These are phyloP conservation scores for Torulaspora microellipsoides DNA, from an alignment of 805 yeast genomes.

Conservation along the genomic window DNA sequence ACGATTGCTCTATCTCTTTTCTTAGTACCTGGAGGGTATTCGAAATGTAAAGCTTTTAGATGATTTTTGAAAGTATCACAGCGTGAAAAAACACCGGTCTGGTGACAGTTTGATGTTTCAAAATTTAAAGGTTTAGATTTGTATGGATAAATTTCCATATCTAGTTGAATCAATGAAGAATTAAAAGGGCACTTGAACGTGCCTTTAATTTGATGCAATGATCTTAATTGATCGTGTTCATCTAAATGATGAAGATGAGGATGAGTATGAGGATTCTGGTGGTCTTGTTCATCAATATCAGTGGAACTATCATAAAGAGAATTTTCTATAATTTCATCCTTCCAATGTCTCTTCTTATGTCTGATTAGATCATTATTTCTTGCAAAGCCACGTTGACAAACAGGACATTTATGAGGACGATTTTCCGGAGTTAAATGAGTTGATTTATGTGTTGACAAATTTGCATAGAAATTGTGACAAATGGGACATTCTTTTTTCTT, in stretches of 20 bases:
- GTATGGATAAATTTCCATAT: constrained; percentile 30
- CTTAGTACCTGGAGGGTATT: constrained; percentile 81
- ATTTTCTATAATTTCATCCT: constrained; percentile 40
- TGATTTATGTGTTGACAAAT: constrained; percentile 77
- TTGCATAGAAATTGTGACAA: constrained; percentile 64
- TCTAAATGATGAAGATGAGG: constrained; percentile 3
- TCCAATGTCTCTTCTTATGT: constrained; percentile 82
- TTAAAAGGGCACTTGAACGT: constrained; percentile 74
- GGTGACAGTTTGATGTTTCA: constrained; percentile 53
- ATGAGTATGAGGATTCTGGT: constrained; percentile 1
- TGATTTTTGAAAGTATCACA: constrained; percentile 93
- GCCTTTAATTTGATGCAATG: constrained; percentile 31
- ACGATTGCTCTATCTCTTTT: constrained; percentile 68
- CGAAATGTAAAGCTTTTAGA: constrained; percentile 82
- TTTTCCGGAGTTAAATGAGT: constrained; percentile 68
- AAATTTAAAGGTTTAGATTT: constrained; percentile 22
- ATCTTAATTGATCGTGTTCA: constrained; percentile 25
- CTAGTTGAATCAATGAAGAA: constrained; percentile 29
- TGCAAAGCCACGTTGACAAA: constrained; percentile 81
- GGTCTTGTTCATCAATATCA: constrained; percentile 4
- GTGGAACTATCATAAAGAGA: constrained; percentile 5
- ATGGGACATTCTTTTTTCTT: constrained; percentile 70
- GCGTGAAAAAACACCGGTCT: constrained; percentile 78
- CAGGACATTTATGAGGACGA: constrained; percentile 73
- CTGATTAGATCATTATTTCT: constrained; percentile 82